Conservation (phyloP, 1,284 basidiomycete species). For the Puccinia coronata region DNA sequence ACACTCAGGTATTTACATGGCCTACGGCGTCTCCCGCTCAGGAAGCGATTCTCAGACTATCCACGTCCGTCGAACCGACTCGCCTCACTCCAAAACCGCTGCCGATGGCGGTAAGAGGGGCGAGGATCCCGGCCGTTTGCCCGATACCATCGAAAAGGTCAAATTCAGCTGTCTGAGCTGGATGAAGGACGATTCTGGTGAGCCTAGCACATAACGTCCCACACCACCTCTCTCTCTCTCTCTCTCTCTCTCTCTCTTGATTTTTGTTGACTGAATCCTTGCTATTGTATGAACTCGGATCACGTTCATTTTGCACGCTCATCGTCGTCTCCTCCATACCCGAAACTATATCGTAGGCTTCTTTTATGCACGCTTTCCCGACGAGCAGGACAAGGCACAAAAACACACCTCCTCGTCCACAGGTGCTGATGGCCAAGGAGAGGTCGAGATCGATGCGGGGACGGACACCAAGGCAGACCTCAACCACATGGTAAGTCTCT, state of each 20-base stretch:
- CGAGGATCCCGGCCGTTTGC: constrained; percentile 64
- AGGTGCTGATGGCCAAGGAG: not conserved
- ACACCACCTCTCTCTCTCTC: not conserved
- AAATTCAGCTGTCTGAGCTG: constrained; percentile 74
- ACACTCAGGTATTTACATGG: constrained; percentile 69
- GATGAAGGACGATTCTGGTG: constrained; percentile 68
- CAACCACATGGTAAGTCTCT: constrained; percentile 40
- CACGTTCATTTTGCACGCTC: too few species aligned
- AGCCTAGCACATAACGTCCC: constrained; percentile 60
- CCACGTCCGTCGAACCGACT: constrained; percentile 68
- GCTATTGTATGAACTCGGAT: too few species aligned
- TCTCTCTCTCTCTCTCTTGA: too few species aligned
- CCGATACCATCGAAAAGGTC: constrained; percentile 71
- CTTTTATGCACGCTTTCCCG: constrained; percentile 42
- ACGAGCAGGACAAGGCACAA: constrained; percentile 4
- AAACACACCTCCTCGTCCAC: not conserved
- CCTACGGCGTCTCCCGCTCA: constrained; percentile 65
- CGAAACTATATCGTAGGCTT: constrained; percentile 41
- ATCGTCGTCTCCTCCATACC: too few species aligned
- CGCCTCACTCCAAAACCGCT: constrained; percentile 63
- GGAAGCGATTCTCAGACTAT: constrained; percentile 70
- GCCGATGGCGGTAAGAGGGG: constrained; percentile 61
- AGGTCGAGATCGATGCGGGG: constrained; percentile 22
- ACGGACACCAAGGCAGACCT: constrained; percentile 34
- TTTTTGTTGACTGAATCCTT: too few species aligned